phyloP scores from a whole-genome alignment of 352 stramenopile genomes.

The Phytophthora pluvialis region DNA sequence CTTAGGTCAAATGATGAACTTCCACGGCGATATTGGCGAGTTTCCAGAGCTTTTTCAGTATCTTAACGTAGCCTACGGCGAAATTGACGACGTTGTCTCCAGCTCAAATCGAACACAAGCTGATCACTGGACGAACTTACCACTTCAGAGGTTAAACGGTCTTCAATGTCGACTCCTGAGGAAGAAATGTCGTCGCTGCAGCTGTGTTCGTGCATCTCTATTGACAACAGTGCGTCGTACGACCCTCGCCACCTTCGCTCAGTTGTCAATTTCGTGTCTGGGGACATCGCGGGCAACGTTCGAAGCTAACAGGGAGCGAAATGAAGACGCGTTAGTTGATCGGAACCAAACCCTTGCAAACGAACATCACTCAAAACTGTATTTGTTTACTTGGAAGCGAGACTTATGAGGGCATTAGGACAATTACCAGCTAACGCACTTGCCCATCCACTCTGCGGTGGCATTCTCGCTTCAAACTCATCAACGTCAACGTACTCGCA shows the following conservation, averaged over 20 bases:
- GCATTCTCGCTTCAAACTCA: slow-evolving; percentile 13
- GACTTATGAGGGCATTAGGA: background rate
- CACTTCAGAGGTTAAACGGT: too few relatives aligned
- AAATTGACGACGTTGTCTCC: too few relatives aligned
- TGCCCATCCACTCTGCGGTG: slow-evolving; percentile 1
- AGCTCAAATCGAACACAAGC: too few relatives aligned
- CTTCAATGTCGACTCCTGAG: slow-evolving; percentile 1
- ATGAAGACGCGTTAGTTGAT: slow-evolving; percentile 2
- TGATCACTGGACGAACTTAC: too few relatives aligned
- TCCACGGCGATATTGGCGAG: too few relatives aligned
- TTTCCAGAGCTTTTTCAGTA: too few relatives aligned
- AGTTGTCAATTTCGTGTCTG: slow-evolving; percentile 44
- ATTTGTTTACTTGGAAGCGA: slow-evolving; percentile 5
- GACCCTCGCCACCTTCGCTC: slow-evolving; percentile 31
- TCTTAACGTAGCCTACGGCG: too few relatives aligned
- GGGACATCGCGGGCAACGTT: slow-evolving; percentile 26
- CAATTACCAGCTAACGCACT: slow-evolving; percentile 15
- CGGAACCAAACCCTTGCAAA: background rate
- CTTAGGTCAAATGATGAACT: too few relatives aligned
- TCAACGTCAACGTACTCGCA: slow-evolving; percentile 9
- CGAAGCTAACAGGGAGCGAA: background rate
- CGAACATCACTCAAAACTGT: slow-evolving; percentile 1
- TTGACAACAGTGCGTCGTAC: slow-evolving; percentile 35
- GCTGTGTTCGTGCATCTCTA: slow-evolving; percentile 47
- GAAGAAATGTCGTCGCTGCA: slow-evolving; percentile 47